phyloP scores from a whole-genome alignment of 2,329 filamentous ascomycete species.

The Orbilia oligospora region DNA sequence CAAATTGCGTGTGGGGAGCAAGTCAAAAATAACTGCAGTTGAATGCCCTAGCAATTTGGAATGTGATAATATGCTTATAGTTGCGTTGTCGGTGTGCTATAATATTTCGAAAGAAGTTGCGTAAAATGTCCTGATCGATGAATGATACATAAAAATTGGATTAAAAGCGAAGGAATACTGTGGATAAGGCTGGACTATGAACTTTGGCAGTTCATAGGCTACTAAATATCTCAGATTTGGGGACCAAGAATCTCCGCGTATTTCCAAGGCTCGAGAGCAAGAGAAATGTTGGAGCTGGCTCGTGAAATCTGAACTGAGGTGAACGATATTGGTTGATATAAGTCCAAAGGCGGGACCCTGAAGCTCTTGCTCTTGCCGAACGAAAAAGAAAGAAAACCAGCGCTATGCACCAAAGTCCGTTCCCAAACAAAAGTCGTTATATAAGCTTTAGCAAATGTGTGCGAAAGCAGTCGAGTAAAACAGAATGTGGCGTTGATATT shows the following conservation, averaged over 20 bases:
- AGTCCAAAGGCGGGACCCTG: slow-evolving; percentile 24
- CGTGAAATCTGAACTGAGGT: slow-evolving; percentile 31
- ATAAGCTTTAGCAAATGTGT: slow-evolving; percentile 57
- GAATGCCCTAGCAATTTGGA: slow-evolving; percentile 28
- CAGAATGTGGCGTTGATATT: slow-evolving; percentile 59
- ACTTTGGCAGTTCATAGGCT: slow-evolving; percentile 6
- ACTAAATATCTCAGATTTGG: background rate
- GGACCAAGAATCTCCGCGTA: background rate
- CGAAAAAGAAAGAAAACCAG: slow-evolving; percentile 61
- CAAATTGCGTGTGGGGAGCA: slow-evolving; percentile 3
- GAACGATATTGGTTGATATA: slow-evolving; percentile 54
- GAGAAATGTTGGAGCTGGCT: slow-evolving; percentile 22
- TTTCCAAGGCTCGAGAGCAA: slow-evolving; percentile 22
- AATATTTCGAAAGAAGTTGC: slow-evolving; percentile 57
- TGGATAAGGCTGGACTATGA: background rate
- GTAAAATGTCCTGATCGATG: slow-evolving; percentile 55
- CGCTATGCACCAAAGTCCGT: slow-evolving; percentile 61
- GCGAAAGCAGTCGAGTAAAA: slow-evolving; percentile 59
- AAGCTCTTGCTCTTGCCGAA: slow-evolving; percentile 49
- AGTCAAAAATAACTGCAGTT: slow-evolving; percentile 34
- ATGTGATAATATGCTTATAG: slow-evolving; percentile 46
- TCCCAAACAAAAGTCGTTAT: slow-evolving; percentile 60
- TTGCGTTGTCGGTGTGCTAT: slow-evolving; percentile 56
- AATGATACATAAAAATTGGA: slow-evolving; percentile 60
- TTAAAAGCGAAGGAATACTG: slow-evolving; percentile 18